A percentile compares a stretch with the other conserved stretches of the same genome.
phyloP scores from a whole-genome alignment of 495 filamentous ascomycete species.

The Hyphodiscus hymeniophilus region DNA sequence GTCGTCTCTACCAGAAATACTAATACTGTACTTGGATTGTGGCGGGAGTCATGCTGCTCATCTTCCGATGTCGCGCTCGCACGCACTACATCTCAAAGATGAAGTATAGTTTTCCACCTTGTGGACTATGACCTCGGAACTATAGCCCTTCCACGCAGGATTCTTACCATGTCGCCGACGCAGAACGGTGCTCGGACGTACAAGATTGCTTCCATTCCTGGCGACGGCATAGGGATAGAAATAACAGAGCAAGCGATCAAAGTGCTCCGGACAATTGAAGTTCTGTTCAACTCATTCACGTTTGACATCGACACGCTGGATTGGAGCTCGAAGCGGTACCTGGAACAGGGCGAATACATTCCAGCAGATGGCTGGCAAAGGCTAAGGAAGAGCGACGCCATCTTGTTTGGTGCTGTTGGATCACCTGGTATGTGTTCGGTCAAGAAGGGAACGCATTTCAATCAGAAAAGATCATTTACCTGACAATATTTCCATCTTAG shows the following conservation, averaged over 20 bases:
- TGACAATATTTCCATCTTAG: constrained; percentile 18
- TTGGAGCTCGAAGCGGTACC: neutral
- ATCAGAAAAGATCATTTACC: neutral
- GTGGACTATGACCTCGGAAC: neutral
- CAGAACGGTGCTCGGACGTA: constrained; percentile 6
- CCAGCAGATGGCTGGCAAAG: neutral
- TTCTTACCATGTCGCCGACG: neutral
- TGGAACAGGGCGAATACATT: neutral
- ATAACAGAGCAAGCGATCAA: neutral
- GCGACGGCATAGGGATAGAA: neutral
- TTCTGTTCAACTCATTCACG: neutral
- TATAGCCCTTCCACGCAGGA: neutral
- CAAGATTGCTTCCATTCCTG: constrained; percentile 5
- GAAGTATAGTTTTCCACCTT: neutral
- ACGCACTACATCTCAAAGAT: neutral
- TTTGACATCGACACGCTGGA: neutral
- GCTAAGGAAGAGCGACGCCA: neutral
- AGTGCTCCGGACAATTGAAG: neutral
- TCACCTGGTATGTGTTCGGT: neutral
- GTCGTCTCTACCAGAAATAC: too few species aligned
- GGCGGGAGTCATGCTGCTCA: neutral
- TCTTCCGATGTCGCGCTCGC: neutral
- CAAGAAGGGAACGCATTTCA: neutral
- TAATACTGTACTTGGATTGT: neutral
- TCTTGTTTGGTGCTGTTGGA: neutral